Conservation (phyloP, 2,329 filamentous ascomycete species). For the Fusarium cyanostomum region DNA sequence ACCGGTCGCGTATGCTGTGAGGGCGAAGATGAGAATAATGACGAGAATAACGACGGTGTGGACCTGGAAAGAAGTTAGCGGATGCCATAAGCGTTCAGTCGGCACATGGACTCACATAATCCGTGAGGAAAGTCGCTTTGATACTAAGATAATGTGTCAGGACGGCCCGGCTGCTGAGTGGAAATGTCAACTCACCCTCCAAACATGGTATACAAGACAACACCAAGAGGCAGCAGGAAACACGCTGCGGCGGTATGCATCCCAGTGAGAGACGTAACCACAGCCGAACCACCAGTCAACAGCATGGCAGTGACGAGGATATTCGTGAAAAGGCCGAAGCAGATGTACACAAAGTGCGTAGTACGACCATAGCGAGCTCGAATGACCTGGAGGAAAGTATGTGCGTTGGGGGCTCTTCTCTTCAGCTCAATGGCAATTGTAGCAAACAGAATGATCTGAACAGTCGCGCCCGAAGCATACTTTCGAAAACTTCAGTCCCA, state of each 20-base stretch:
- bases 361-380: conserved; percentile 74
- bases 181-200: conserved; percentile 53
- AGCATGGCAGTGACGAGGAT: conserved; percentile 91
- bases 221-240: conserved; percentile 82
- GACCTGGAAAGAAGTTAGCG: not conserved
- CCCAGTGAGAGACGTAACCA: conserved; percentile 59
- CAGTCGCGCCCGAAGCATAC: conserved; percentile 73
- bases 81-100: not conserved
- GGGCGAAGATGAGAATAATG: conserved; percentile 86
- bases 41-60: conserved; percentile 87
- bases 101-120: conserved; percentile 64
- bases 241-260: conserved; percentile 78
- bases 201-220: conserved; percentile 74
- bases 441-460: conserved; percentile 89
- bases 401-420: conserved; percentile 85
- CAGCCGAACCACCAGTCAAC: conserved; percentile 77
- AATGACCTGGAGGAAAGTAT: conserved; percentile 85
- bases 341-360: conserved; percentile 81
- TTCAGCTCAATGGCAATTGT: conserved; percentile 92
- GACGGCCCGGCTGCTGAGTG: accelerated
- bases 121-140: conserved; percentile 87
- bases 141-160: conserved; percentile 57
- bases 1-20: conserved; percentile 82
- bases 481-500: not conserved
- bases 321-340: conserved; percentile 85